phyloP scores from a whole-genome alignment of 2,329 filamentous ascomycete genomes.

The Diaporthe destruens region DNA sequence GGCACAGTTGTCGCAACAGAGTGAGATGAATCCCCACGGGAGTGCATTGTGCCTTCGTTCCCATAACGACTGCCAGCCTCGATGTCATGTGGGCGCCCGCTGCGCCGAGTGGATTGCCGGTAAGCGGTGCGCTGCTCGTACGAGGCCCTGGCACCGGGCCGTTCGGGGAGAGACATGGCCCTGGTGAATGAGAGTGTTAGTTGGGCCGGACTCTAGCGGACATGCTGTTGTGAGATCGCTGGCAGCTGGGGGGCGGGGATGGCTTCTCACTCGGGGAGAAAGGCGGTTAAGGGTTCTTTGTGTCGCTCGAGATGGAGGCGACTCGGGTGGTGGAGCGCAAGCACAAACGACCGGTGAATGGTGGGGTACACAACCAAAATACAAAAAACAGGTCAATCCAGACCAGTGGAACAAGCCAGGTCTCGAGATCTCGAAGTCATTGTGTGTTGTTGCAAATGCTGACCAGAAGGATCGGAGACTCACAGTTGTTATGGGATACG shows the following conservation, averaged over 20 bases:
- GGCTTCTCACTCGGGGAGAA: conserved; percentile 42
- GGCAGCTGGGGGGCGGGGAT: not conserved
- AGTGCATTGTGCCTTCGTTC: conserved; percentile 35
- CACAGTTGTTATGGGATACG: conserved; percentile 41
- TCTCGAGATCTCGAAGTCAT: conserved; percentile 30
- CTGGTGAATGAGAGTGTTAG: conserved; percentile 50
- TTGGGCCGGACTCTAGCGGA: not conserved
- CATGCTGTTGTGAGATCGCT: not conserved
- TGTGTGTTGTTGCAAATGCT: conserved; percentile 31
- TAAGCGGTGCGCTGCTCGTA: conserved; percentile 74
- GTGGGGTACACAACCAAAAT: conserved; percentile 13
- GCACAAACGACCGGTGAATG: conserved; percentile 15
- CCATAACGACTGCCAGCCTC: conserved; percentile 66
- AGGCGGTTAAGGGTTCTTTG: conserved; percentile 13
- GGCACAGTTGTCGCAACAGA: conserved; percentile 70
- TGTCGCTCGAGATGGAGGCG: conserved; percentile 14
- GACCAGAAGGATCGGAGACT: conserved; percentile 31
- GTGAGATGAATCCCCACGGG: conserved; percentile 63
- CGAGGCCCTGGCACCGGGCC: conserved; percentile 73
- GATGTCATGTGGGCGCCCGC: conserved; percentile 72
- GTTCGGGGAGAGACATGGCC: conserved; percentile 72
- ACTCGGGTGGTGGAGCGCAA: conserved; percentile 18
- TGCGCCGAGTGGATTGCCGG: conserved; percentile 76
- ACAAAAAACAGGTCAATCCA: not conserved
- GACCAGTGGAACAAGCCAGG: conserved; percentile 26